Conservation (phyloP, 257 asterid genomes). For the Penstemon davidsonii region DNA sequence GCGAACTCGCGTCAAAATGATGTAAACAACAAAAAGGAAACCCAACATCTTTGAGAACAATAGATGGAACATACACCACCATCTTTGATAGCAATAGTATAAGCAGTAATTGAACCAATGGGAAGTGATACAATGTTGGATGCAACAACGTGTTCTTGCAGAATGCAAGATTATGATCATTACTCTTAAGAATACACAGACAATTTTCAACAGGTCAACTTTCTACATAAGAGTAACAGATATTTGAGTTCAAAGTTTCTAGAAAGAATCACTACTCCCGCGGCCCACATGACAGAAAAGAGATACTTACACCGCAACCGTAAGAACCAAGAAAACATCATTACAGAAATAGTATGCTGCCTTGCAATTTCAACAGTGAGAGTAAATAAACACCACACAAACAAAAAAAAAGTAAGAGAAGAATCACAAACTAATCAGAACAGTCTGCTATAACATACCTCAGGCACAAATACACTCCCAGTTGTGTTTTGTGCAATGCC, state of each 20-base stretch:
- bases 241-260: neutral
- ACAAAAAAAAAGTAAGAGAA: no score
- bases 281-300: no score
- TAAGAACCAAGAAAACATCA: neutral
- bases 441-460: slow-evolving; percentile 47
- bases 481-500: slow-evolving; percentile 87
- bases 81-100: neutral
- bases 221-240: no score
- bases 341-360: neutral
- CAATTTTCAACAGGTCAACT: neutral
- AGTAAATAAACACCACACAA: neutral
- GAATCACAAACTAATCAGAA: slow-evolving; percentile 1
- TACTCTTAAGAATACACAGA: neutral
- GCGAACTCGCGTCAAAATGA: no score
- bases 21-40: neutral
- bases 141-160: neutral
- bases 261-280: neutral
- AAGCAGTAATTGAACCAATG: neutral
- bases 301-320: neutral
- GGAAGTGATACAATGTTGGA: neutral
- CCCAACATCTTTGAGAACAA: neutral
- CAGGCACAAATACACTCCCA: slow-evolving; percentile 82
- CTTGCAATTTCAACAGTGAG: slow-evolving; percentile 5
- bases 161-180: neutral
- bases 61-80: neutral